phyloP scores from a whole-genome alignment of 805 yeast species.

The Clavispora santaluciae region DNA sequence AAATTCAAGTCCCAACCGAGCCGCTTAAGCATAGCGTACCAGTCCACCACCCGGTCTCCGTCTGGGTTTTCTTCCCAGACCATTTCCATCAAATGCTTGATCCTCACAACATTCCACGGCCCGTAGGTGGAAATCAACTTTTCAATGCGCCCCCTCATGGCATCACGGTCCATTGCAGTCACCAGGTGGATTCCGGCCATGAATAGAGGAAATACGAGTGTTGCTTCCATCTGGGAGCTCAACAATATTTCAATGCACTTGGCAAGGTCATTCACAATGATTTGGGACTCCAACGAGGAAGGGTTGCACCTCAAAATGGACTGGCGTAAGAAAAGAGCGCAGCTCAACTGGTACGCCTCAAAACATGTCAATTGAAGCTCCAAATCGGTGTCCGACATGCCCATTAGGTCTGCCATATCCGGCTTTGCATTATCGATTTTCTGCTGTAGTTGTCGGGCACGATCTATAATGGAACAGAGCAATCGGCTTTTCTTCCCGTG shows the following conservation, averaged over 20 bases:
- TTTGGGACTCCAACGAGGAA: constrained; percentile 58
- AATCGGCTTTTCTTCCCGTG: constrained; percentile 19
- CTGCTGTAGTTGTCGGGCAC: constrained; percentile 40
- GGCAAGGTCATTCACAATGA: constrained; percentile 48
- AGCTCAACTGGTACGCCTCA: constrained; percentile 65
- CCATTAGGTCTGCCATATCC: constrained; percentile 40
- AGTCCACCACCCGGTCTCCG: constrained; percentile 64
- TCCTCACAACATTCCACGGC: constrained; percentile 55
- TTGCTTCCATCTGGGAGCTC: constrained; percentile 65
- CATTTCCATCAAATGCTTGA: constrained; percentile 39
- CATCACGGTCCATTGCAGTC: constrained; percentile 44
- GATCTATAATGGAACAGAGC: constrained; percentile 23
- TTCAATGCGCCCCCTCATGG: constrained; percentile 49
- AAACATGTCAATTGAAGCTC: constrained; percentile 66
- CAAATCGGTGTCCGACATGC: constrained; percentile 43
- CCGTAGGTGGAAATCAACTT: constrained; percentile 58
- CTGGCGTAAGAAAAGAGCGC: constrained; percentile 63
- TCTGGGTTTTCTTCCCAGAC: constrained; percentile 45
- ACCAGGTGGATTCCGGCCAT: constrained; percentile 70
- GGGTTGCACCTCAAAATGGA: constrained; percentile 59
- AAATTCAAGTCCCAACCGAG: constrained; percentile 78
- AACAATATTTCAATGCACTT: constrained; percentile 57
- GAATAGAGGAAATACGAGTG: constrained; percentile 71
- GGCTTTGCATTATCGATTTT: constrained; percentile 51
- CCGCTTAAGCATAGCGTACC: constrained; percentile 62